These are phyloP conservation scores for Corrigiola litoralis DNA, from an alignment of 179 eudicot species.

Conservation along the genomic window DNA sequence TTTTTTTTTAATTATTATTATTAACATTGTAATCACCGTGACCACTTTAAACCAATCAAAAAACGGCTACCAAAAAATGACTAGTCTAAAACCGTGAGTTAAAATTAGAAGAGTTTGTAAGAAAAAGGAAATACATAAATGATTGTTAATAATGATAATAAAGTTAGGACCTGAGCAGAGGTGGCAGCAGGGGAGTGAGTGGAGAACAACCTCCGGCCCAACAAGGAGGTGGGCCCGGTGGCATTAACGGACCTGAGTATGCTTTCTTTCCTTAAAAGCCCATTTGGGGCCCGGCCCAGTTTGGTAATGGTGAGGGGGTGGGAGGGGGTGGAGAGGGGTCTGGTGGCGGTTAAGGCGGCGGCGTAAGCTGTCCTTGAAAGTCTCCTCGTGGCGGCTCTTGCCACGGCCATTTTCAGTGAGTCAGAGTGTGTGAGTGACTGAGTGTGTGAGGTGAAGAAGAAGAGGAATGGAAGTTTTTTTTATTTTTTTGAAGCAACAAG, in stretches of 20 bases:
- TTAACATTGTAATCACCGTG: no score
- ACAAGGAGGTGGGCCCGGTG: slow-evolving; percentile 5
- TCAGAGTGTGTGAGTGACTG: not conserved
- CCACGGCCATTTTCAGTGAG: slow-evolving; percentile 30
- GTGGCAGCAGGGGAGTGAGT: slow-evolving; percentile 19
- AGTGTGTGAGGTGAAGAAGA: not conserved
- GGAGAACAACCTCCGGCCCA: slow-evolving; percentile 35
- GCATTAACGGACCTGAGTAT: not conserved
- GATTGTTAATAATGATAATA: not conserved
- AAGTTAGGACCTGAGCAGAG: slow-evolving; percentile 28
- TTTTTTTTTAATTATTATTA: no score
- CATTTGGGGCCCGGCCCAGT: not conserved
- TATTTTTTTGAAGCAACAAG: no score
- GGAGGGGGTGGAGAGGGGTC: slow-evolving; percentile 9
- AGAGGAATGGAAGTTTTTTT: not conserved
- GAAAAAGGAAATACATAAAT: no score
- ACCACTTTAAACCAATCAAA: no score
- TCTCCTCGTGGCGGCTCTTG: slow-evolving; percentile 20
- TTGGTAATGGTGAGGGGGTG: not conserved
- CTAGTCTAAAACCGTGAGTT: no score
- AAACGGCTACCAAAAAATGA: no score
- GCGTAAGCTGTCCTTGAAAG: slow-evolving; percentile 32
- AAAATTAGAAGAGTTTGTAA: no score
- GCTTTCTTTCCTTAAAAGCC: slow-evolving; percentile 12
- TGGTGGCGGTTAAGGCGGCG: slow-evolving; percentile 19